These are phyloP conservation scores for Helminthosporium solani DNA, from an alignment of 2,329 filamentous ascomycete species.

Conservation along the genomic window DNA sequence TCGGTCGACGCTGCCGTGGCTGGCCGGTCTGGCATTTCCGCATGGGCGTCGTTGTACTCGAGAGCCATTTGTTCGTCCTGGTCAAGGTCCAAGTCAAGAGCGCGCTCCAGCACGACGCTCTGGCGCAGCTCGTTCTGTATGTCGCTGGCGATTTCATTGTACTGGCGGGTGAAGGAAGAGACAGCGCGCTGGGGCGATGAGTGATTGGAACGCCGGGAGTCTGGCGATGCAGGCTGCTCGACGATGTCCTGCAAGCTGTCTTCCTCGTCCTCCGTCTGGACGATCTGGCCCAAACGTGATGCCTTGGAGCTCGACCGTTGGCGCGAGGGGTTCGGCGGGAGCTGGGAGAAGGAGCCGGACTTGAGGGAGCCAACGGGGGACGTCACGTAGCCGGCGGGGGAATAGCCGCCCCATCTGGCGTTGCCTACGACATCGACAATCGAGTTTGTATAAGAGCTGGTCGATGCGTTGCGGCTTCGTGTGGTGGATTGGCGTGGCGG, in stretches of 20 bases:
- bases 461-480: conserved; percentile 45
- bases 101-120: conserved; percentile 15
- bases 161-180: conserved; percentile 40
- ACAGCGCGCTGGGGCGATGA: conserved; percentile 25
- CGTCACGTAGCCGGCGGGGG: conserved; percentile 66
- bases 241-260: conserved; percentile 11
- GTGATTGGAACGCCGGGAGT: conserved; percentile 10
- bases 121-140: conserved; percentile 34
- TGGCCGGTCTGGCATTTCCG: conserved; percentile 40
- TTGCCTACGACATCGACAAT: conserved; percentile 68
- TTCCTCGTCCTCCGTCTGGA: conserved; percentile 38
- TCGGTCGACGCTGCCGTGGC: conserved; percentile 57
- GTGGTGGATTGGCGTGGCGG: conserved; percentile 24
- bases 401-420: conserved; percentile 69
- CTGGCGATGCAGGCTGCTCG: conserved; percentile 19
- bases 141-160: conserved; percentile 40
- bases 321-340: conserved; percentile 33
- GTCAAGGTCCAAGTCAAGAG: conserved; percentile 12
- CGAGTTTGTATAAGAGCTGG: conserved; percentile 54
- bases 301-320: conserved; percentile 44
- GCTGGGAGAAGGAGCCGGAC: conserved; percentile 50
- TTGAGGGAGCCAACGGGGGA: conserved; percentile 64
- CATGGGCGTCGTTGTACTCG: conserved; percentile 22
- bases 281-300: conserved; percentile 45
- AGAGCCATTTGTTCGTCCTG: conserved; percentile 6